phyloP scores from a whole-genome alignment of 2,329 filamentous ascomycete species.

The Colletotrichum sp. region DNA sequence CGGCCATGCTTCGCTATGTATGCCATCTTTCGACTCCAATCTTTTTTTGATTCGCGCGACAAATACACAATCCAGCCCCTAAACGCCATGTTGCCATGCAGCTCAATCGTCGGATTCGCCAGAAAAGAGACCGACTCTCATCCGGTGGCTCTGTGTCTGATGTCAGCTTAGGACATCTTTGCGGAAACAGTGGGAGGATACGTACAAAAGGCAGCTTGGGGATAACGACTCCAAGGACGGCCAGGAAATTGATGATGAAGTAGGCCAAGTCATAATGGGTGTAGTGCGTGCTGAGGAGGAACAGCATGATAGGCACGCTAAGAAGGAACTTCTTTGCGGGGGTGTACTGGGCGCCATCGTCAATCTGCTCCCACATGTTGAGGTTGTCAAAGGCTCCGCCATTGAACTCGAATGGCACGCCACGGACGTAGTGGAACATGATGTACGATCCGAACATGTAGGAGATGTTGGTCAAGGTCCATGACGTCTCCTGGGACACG shows the following conservation, averaged over 20 bases:
- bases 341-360: conserved; percentile 98
- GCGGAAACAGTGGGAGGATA: conserved; percentile 28
- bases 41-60: conserved; percentile 7
- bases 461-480: conserved; percentile 97
- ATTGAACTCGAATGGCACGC: conserved; percentile 98
- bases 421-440: conserved; percentile 99
- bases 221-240: conserved; percentile 90
- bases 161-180: conserved; percentile 29
- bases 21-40: conserved; percentile 19
- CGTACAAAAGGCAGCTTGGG: conserved; percentile 94
- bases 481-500: conserved; percentile 96
- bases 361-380: conserved; percentile 99
- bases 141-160: conserved; percentile 70
- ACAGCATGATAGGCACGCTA: conserved; percentile 91
- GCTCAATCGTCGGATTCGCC: conserved; percentile 66
- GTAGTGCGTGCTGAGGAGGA: conserved; percentile 97
- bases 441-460: conserved; percentile 99
- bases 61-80: conserved; percentile 12
- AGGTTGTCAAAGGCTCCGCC: conserved; percentile 98
- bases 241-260: conserved; percentile 96
- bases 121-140: conserved; percentile 78
- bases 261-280: conserved; percentile 97
- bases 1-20: conserved; percentile 22
- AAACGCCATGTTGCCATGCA: conserved; percentile 17
- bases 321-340: conserved; percentile 98